Conservation (phyloP, 192 early-diverging fungal genomes). For the Funneliformis geosporum region DNA sequence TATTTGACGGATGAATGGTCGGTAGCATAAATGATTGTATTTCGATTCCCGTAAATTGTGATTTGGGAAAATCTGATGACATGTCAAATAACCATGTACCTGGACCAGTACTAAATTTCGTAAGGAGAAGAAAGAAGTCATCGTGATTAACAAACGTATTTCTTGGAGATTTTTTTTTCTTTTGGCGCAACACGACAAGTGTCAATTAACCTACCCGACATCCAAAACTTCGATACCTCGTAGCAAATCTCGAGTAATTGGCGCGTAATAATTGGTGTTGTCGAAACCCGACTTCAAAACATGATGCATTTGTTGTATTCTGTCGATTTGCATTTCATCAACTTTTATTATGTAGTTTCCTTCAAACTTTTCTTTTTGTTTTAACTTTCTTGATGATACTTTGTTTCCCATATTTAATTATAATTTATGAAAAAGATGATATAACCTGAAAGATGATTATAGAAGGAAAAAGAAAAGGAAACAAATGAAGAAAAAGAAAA, state of each 20-base stretch:
- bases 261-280: neutral
- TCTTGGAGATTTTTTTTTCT: no score
- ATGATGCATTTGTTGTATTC: neutral
- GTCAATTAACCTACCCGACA: neutral
- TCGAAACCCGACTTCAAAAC: neutral
- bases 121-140: no score
- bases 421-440: no score
- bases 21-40: neutral
- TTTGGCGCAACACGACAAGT: no score
- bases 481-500: no score
- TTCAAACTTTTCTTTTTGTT: no score
- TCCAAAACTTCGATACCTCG: neutral
- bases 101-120: neutral
- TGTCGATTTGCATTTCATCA: neutral
- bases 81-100: slow-evolving; percentile 23
- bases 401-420: no score
- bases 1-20: neutral
- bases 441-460: no score
- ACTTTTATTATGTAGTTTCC: neutral
- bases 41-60: slow-evolving; percentile 12
- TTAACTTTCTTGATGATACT: no score
- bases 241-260: neutral
- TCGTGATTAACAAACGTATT: no score
- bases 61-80: neutral
- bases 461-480: no score